Evolutionary conservation across 2,329 filamentous ascomycete species (phyloP), one percentile per base, ranked within the genome.

Genomic region (Erysiphe pulchra): DNA sequence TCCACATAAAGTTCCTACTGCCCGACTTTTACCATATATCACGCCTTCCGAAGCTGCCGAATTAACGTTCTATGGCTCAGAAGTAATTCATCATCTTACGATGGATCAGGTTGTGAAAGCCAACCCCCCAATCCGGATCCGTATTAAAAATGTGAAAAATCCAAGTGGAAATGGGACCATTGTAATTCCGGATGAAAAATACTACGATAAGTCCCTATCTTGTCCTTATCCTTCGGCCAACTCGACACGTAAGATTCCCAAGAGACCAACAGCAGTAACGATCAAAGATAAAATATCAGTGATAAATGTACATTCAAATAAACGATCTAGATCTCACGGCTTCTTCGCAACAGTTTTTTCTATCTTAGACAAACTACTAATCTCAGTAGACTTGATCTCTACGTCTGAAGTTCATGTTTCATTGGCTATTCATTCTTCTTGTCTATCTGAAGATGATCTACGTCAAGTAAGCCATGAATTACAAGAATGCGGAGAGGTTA

Each of bases 241-340:
- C 48, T 53, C 52, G 13, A 50, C 57, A 6, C 62, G 67, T 11
- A 70, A 69, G 55, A 73, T 71, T 47, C 78, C 78, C 13, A 84
- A 80, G 62, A 68, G 80, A 37, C 82, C 82, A 20, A 90, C 82
- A 2, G 82, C 90, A 7, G 87, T 98, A 16, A 98, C 90, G 12
- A 92, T 94, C 65, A 98, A 98, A 66, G 82, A 90, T 62, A 80
- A 85, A 59, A 95, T 98, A 58, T 79, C 87, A 42, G 85, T 98
- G 52, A 83, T 98, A 57, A 98, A 98, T 63, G 84, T 98, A 41
- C 87, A 95, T 68, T 92, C 83, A 46, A 95, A 98, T 66, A 92
- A 92, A 66, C 78, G 87, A 51, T 92, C 87, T 9, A 80, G 93
- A 51, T 92, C 87, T 0, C 90, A 95, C 60, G 87, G 86, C 39